phyloP scores from a whole-genome alignment of 1,284 basidiomycete species.

The Apiotrichum siamense region DNA sequence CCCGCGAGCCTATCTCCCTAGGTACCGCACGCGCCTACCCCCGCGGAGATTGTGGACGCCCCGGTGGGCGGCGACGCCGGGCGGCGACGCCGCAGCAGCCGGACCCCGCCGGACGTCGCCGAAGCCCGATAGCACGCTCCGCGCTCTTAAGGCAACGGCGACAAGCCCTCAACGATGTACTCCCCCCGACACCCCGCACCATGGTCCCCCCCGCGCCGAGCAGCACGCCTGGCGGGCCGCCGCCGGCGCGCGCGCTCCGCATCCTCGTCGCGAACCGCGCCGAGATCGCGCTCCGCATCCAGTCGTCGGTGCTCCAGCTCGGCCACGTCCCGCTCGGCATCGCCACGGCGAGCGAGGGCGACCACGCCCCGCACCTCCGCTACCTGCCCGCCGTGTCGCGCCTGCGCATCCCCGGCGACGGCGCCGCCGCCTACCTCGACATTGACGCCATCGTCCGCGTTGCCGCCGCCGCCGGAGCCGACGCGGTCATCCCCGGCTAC shows the following conservation, averaged over 20 bases:
- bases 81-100: too few relatives aligned
- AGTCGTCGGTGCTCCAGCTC: conserved; percentile 10
- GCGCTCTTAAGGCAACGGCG: too few relatives aligned
- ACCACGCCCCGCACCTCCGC: conserved; percentile 13
- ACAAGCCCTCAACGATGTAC: too few relatives aligned
- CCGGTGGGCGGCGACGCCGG: too few relatives aligned
- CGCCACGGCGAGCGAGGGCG: conserved; percentile 8
- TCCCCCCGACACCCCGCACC: neutral
- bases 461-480: conserved; percentile 7
- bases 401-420: conserved; percentile 12
- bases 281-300: conserved; percentile 18
- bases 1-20: too few relatives aligned
- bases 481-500: conserved; percentile 54
- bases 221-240: neutral
- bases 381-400: conserved; percentile 2
- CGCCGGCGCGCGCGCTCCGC: conserved; percentile 7
- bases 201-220: neutral
- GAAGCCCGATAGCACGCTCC: too few relatives aligned
- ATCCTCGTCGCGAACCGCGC: conserved; percentile 17
- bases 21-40: too few relatives aligned
- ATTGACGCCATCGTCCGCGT: conserved; percentile 5
- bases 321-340: conserved; percentile 14
- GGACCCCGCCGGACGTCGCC: too few relatives aligned
- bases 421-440: conserved; percentile 16
- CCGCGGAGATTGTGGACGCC: too few relatives aligned